Conservation (phyloP, 129 eudicot genomes). For the Helianthus annuus region DNA sequence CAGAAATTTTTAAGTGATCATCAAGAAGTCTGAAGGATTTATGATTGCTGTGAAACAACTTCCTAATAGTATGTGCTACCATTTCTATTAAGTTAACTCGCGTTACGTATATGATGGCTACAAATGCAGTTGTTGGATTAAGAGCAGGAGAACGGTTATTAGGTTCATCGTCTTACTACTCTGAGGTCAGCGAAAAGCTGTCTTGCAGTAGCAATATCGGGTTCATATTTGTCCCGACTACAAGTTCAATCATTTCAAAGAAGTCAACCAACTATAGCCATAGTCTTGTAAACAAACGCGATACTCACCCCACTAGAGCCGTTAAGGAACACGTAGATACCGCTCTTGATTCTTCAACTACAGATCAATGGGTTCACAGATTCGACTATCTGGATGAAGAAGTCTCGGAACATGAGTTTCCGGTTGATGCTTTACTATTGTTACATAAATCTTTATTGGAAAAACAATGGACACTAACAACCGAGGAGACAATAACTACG, state of each 20-base stretch:
- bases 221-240: slow-evolving; percentile 41
- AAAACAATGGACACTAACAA: slow-evolving; percentile 82
- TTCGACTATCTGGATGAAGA: slow-evolving; percentile 42
- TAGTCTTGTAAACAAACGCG: slow-evolving; percentile 45
- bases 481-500: slow-evolving; percentile 37
- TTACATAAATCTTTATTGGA: slow-evolving; percentile 88
- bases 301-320: slow-evolving; percentile 55
- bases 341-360: slow-evolving; percentile 38
- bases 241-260: slow-evolving; percentile 49
- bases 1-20: slow-evolving; percentile 20
- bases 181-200: slow-evolving; percentile 66
- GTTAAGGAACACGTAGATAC: slow-evolving; percentile 67
- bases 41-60: slow-evolving; percentile 24
- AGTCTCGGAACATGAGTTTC: slow-evolving; percentile 35
- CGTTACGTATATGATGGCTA: slow-evolving; percentile 55
- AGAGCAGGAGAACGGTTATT: slow-evolving; percentile 75
- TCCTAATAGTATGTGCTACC: slow-evolving; percentile 34
- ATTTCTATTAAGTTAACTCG: slow-evolving; percentile 22
- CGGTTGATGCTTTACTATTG: slow-evolving; percentile 78
- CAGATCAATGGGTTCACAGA: slow-evolving; percentile 51
- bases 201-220: slow-evolving; percentile 44
- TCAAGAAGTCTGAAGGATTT: slow-evolving; percentile 6
- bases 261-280: slow-evolving; percentile 48
- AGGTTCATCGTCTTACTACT: slow-evolving; percentile 63
- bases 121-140: slow-evolving; percentile 88